Evolutionary conservation across 176 grass and related monocot species (phyloP).

Genomic region (Rhynchospora tenuis): DNA sequence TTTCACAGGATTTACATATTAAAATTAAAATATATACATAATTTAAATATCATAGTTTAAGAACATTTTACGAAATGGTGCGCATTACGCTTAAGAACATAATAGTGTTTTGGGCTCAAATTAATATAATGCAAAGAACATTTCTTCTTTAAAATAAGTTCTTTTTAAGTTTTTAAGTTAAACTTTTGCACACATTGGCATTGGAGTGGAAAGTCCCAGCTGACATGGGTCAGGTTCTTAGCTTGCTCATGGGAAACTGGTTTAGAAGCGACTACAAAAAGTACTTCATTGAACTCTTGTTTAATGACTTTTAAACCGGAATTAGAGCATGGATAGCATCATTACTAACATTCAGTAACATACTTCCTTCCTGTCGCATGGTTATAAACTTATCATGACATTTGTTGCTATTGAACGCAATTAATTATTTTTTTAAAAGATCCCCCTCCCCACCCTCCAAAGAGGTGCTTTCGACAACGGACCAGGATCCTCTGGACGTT

Average conservation of each 20-base stretch:
- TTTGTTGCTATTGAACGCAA: background rate
- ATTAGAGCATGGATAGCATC: background rate
- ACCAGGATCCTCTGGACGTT: no score
- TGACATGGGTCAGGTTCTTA: slow-evolving; percentile 14
- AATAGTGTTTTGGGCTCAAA: background rate
- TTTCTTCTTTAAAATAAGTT: background rate
- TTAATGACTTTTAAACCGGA: background rate
- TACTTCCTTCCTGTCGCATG: background rate
- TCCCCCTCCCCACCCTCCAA: no score
- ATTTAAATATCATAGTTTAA: background rate
- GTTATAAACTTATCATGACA: background rate
- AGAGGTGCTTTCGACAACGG: no score
- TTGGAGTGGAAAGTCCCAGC: background rate
- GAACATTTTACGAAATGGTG: background rate
- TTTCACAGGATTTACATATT: background rate
- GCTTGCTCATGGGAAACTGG: background rate
- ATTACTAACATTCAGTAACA: background rate
- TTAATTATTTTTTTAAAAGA: background rate
- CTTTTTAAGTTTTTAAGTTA: background rate
- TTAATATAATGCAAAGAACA: background rate
- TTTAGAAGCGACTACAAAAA: background rate
- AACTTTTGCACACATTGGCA: background rate
- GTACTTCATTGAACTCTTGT: background rate
- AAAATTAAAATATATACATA: background rate
- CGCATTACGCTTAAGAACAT: background rate